Conservation (phyloP, 208 protist species). For the Leishmania tarentolae region DNA sequence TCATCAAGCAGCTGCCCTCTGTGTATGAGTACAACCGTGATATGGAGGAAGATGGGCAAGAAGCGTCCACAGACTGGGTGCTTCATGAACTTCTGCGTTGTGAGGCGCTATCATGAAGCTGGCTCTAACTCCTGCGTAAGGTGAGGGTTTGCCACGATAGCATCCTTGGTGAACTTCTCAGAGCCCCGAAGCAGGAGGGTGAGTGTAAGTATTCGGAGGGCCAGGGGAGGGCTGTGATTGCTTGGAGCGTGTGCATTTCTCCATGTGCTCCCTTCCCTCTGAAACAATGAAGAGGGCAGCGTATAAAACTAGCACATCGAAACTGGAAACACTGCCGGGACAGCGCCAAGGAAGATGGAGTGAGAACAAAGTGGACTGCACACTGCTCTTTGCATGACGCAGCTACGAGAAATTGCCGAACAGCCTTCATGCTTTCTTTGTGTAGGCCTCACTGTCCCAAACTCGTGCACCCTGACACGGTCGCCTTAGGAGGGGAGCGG, state of each 20-base stretch:
- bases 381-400: neutral
- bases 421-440: neutral
- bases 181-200: neutral
- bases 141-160: neutral
- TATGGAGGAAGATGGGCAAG: conserved; percentile 26
- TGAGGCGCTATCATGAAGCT: conserved; percentile 25
- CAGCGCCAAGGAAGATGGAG: neutral
- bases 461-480: neutral
- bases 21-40: conserved; percentile 43
- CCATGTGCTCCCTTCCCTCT: neutral
- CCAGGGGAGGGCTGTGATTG: neutral
- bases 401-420: neutral
- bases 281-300: neutral
- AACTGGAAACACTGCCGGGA: neutral
- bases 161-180: neutral
- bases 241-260: too few species aligned
- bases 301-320: neutral
- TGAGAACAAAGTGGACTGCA: neutral
- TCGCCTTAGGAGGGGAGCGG: too few species aligned
- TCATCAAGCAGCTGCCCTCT: conserved; percentile 39
- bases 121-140: neutral
- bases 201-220: neutral
- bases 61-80: conserved; percentile 44
- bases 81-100: conserved; percentile 26
- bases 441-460: neutral